Percentiles rank a stretch among this genome's conserved stretches.
Conservation (phyloP, 441 rosid species). For the Dalechampia spathulata region DNA sequence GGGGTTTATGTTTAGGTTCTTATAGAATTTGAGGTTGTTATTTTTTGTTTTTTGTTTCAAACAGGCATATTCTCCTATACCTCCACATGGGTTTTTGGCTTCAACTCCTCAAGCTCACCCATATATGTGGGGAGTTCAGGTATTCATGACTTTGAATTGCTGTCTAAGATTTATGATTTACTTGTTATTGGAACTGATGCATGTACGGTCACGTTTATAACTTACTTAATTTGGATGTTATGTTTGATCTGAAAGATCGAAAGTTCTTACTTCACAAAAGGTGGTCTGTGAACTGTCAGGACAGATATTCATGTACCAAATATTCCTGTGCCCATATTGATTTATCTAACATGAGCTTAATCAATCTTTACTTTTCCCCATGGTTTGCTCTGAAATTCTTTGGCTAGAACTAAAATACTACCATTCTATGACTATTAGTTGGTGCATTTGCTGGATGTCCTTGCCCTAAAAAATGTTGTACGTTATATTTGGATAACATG, state of each 20-base stretch:
- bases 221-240: not conserved
- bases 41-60: slow-evolving; percentile 17
- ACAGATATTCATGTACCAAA: not conserved
- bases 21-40: slow-evolving; percentile 14
- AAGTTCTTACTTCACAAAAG: not conserved
- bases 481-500: no score
- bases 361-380: no score
- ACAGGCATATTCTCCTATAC: slow-evolving; percentile 90
- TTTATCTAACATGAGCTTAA: no score
- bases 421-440: no score
- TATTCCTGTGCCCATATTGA: no score
- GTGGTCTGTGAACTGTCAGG: not conserved
- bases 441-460: no score
- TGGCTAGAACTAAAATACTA: no score
- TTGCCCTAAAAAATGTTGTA: no score
- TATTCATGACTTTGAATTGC: slow-evolving; percentile 16
- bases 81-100: slow-evolving; percentile 88
- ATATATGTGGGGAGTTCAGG: slow-evolving; percentile 99
- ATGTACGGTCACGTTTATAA: not conserved
- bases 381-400: no score
- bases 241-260: not conserved
- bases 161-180: not conserved
- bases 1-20: not conserved
- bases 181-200: not conserved
- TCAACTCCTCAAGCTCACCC: slow-evolving; percentile 97